Percentiles rank a stretch among this genome's conserved stretches.
These are phyloP conservation scores for Tetrahymena elliotti DNA, from an alignment of 73 alveolate genomes.

Conservation along the genomic window DNA sequence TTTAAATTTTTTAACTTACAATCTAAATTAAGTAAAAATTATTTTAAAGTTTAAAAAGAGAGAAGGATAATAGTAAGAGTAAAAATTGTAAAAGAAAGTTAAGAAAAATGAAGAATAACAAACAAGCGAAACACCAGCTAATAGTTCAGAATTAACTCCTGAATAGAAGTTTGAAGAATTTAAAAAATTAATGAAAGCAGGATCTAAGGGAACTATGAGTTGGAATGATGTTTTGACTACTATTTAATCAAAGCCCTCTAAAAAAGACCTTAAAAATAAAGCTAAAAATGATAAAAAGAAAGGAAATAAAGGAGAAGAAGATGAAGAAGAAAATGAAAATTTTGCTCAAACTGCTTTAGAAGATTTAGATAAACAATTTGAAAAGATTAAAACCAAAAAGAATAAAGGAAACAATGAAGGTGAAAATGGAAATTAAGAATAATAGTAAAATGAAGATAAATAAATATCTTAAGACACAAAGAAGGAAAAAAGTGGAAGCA, in stretches of 20 bases:
- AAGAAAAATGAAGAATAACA: neutral
- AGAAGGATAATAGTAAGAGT: neutral
- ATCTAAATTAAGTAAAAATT: neutral
- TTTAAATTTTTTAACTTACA: too few relatives aligned
- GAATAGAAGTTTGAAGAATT: neutral
- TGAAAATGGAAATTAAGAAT: neutral
- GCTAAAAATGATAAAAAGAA: neutral
- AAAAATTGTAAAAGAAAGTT: neutral
- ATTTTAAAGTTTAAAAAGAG: neutral
- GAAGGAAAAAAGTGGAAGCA: neutral
- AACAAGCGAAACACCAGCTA: neutral
- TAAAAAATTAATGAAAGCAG: neutral
- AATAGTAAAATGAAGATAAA: neutral
- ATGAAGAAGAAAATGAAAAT: neutral
- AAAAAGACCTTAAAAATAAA: neutral
- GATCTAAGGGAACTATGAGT: neutral
- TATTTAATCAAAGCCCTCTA: neutral
- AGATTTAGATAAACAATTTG: neutral
- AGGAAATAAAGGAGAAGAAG: neutral
- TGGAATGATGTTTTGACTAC: neutral
- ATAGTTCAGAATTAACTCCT: neutral
- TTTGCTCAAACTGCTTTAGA: neutral
- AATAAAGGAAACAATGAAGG: neutral
- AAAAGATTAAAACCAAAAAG: neutral
- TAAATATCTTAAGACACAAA: neutral